These are phyloP conservation scores for Penicillium sp. DNA, from an alignment of 2,329 filamentous ascomycete genomes.

Conservation along the genomic window DNA sequence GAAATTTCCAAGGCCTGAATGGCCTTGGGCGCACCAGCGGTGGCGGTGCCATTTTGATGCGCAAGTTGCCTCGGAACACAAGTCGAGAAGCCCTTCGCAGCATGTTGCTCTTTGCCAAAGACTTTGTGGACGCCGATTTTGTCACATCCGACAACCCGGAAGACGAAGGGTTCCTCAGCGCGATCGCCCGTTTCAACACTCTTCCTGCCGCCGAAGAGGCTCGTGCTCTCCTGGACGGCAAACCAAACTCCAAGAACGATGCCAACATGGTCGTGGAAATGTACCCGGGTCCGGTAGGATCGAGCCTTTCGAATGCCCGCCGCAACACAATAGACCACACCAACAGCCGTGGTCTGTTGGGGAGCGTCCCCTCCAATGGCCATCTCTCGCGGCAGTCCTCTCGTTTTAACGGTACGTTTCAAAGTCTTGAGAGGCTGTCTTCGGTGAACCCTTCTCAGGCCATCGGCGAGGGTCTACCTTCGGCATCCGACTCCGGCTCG, in stretches of 20 bases:
- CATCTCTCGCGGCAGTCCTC: slow-evolving; percentile 49
- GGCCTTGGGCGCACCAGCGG: slow-evolving; percentile 28
- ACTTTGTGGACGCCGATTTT: slow-evolving; percentile 55
- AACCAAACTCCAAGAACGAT: slow-evolving; percentile 56
- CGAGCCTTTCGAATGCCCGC: slow-evolving; percentile 33
- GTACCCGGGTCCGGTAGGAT: slow-evolving; percentile 38
- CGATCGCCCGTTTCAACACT: slow-evolving; percentile 54
- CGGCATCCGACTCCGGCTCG: slow-evolving; percentile 43
- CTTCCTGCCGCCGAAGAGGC: slow-evolving; percentile 55
- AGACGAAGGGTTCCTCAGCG: slow-evolving; percentile 52
- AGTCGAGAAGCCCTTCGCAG: slow-evolving; percentile 54
- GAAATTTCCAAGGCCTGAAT: slow-evolving; percentile 32
- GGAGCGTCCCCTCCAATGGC: slow-evolving; percentile 29
- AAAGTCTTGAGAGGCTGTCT: slow-evolving; percentile 52
- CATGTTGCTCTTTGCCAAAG: slow-evolving; percentile 61
- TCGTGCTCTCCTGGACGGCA: slow-evolving; percentile 54
- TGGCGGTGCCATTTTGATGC: slow-evolving; percentile 48
- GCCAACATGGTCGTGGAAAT: slow-evolving; percentile 54
- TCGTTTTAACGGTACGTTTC: slow-evolving; percentile 57
- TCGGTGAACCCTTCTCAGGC: slow-evolving; percentile 42
- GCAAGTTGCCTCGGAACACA: slow-evolving; percentile 54
- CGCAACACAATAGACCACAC: slow-evolving; percentile 51
- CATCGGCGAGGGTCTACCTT: slow-evolving; percentile 48
- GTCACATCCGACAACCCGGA: slow-evolving; percentile 50
- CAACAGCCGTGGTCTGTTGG: slow-evolving; percentile 29